A percentile compares a stretch with the other conserved stretches of the same genome.
Evolutionary conservation across 1,284 basidiomycete genomes (phyloP).

Genomic region (Rugosomyces carneus): DNA sequence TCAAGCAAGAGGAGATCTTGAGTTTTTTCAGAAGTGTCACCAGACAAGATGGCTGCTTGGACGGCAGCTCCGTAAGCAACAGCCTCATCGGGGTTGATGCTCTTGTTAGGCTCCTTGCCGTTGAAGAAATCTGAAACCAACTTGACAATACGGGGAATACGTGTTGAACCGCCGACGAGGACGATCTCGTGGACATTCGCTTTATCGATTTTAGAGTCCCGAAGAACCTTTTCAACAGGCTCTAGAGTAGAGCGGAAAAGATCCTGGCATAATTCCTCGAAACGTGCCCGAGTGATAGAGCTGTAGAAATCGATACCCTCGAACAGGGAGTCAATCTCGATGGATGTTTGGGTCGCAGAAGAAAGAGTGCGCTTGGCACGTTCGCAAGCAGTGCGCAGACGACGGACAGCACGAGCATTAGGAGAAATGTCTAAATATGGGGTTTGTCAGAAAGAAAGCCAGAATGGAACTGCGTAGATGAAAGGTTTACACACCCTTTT

Average conservation of each 20-base stretch:
- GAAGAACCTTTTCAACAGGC: conserved; percentile 97
- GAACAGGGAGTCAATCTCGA: conserved; percentile 97
- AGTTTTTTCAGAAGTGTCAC: conserved; percentile 97
- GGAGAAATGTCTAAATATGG: conserved; percentile 65
- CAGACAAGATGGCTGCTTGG: conserved; percentile 96
- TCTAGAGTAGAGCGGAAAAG: conserved; percentile 96
- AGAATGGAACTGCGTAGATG: too few species aligned
- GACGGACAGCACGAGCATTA: conserved; percentile 94
- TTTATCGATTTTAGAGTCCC: conserved; percentile 98
- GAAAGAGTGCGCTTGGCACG: conserved; percentile 98
- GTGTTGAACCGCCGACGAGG: conserved; percentile 96
- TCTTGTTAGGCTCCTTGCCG: conserved; percentile 93
- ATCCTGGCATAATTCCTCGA: conserved; percentile 97
- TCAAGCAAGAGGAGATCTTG: conserved; percentile 96
- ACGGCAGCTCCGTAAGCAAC: conserved; percentile 99
- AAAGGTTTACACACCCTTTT: conserved; percentile 69
- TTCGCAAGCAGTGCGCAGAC: conserved; percentile 96
- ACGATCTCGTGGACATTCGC: conserved; percentile 93
- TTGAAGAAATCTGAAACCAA: conserved; percentile 99
- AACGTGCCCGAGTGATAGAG: conserved; percentile 95
- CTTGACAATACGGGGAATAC: conserved; percentile 98
- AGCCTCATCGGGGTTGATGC: conserved; percentile 99
- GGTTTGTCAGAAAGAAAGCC: too few species aligned
- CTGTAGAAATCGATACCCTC: conserved; percentile 99
- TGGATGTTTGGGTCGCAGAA: conserved; percentile 93